Conservation (phyloP, 306 rosid genomes). For the Trifolium fragiferum region DNA sequence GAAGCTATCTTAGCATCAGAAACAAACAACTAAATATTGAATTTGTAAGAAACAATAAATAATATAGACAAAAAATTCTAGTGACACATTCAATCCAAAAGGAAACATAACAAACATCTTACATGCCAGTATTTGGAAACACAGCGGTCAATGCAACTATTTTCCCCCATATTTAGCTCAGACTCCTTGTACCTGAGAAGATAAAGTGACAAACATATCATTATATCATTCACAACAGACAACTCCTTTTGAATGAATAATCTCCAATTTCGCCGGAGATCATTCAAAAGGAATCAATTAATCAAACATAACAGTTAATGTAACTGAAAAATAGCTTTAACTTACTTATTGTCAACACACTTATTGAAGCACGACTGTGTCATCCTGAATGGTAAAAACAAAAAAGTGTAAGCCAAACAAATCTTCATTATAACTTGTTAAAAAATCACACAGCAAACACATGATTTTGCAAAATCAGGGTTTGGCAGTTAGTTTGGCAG, state of each 20-base stretch:
- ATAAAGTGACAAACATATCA: slow-evolving; percentile 8
- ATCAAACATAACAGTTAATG: slow-evolving; percentile 35
- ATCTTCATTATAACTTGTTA: not conserved
- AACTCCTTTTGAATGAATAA: slow-evolving; percentile 13
- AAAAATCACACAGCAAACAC: not conserved
- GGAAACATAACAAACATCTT: slow-evolving; percentile 42
- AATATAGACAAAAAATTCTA: not conserved
- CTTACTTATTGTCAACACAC: slow-evolving; percentile 91
- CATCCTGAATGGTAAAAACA: slow-evolving; percentile 62
- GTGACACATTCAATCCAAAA: slow-evolving; percentile 15
- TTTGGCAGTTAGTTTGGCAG: too few species aligned
- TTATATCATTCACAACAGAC: slow-evolving; percentile 15
- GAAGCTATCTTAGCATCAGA: slow-evolving; percentile 7
- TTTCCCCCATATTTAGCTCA: slow-evolving; percentile 98
- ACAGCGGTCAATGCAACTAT: slow-evolving; percentile 96
- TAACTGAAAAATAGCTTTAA: slow-evolving; percentile 16
- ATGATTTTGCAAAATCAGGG: not conserved
- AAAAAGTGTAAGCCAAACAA: slow-evolving; percentile 37
- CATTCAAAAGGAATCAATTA: not conserved
- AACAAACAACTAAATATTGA: not conserved
- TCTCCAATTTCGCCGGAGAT: slow-evolving; percentile 2
- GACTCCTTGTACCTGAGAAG: slow-evolving; percentile 88
- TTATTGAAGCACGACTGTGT: slow-evolving; percentile 89
- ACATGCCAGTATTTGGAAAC: slow-evolving; percentile 99
- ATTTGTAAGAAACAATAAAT: not conserved